Evolutionary conservation across 2,329 filamentous ascomycete genomes (phyloP), one percentile per base, ranked within the genome.

Genomic region (Aspergillus sp.): DNA sequence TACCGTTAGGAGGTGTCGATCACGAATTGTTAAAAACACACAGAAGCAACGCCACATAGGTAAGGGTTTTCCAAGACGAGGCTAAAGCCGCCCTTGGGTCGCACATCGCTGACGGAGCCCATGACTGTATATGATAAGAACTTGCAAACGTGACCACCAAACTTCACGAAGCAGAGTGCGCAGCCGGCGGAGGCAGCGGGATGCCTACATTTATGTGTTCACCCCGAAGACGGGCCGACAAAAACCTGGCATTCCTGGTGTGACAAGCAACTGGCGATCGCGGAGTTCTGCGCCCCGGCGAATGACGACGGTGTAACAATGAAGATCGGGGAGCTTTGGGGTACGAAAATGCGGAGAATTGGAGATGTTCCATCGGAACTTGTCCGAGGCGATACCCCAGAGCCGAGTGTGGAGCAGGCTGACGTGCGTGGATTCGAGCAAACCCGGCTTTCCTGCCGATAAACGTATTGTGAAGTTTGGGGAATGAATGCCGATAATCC

Each of bases 31-130:
- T 34, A 25, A 45, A 28, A 22, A n/a, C 23, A n/a, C 67, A 81
- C 80, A 52, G 76, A 72, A 11, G 80, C 80, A 13, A 82, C 76
- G 4, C 80, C 80, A 48, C 81, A 76, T 9, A 82, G 70, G 63
- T 79, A 81, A 0, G 80, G 80, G 64, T 82, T 82, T 64, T 80
- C 68, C 38, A 67, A 61, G 22, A 77, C 66, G 23, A 74, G 62
- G 8, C 58, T 52, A 43, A 76, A 72, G 15, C 70, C 71, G 9
- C 34, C 34, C 34, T 15, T 41, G 34, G 34, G 11, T 13, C 4
- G 34, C 9, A 11, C 13, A 17, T 41, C 34, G 15, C 4, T 15
- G 9, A 41, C 15, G 2, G 34, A 41, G 15, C 3, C 34, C 34
- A 41, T 41, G 11, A 4, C 34, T 15, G 11, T 3, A 41, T 5